Conservation (phyloP, 176 grass and related monocot genomes). For the Oropetium thomaeum region DNA sequence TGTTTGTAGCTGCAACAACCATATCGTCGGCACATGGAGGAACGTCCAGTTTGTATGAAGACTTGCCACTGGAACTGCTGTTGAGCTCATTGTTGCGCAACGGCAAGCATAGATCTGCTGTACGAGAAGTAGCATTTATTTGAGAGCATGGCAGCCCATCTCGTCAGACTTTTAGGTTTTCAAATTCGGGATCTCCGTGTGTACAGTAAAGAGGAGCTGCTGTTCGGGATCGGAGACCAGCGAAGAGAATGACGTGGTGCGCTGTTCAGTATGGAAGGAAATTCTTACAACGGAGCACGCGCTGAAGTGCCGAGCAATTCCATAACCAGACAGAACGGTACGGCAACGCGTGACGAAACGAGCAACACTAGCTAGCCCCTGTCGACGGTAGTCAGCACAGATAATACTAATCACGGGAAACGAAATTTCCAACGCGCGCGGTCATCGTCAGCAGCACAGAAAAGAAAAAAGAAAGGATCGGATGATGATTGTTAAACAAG, state of each 20-base stretch:
- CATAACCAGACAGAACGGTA: neutral
- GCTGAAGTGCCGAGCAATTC: too few relatives aligned
- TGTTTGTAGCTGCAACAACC: neutral
- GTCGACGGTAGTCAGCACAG: neutral
- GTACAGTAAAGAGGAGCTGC: too few relatives aligned
- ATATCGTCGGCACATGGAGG: neutral
- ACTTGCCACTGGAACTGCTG: neutral
- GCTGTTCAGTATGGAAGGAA: too few relatives aligned
- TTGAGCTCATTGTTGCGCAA: neutral
- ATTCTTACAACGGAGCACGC: too few relatives aligned
- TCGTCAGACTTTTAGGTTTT: too few relatives aligned
- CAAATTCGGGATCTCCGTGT: too few relatives aligned
- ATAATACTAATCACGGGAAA: neutral
- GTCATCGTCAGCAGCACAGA: neutral
- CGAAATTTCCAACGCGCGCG: neutral
- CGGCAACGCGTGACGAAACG: neutral
- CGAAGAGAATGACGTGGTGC: too few relatives aligned
- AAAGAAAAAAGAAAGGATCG: too few relatives aligned
- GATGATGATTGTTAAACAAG: conserved; percentile 31
- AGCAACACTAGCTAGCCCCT: neutral
- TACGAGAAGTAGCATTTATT: conserved; percentile 1
- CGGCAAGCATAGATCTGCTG: neutral
- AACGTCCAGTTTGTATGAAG: neutral
- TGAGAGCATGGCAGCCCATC: neutral
- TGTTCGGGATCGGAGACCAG: too few relatives aligned